Evolutionary conservation across 192 early-diverging fungal species (phyloP), one percentile per base, ranked within the genome.

Genomic region (Gigaspora rosea): DNA sequence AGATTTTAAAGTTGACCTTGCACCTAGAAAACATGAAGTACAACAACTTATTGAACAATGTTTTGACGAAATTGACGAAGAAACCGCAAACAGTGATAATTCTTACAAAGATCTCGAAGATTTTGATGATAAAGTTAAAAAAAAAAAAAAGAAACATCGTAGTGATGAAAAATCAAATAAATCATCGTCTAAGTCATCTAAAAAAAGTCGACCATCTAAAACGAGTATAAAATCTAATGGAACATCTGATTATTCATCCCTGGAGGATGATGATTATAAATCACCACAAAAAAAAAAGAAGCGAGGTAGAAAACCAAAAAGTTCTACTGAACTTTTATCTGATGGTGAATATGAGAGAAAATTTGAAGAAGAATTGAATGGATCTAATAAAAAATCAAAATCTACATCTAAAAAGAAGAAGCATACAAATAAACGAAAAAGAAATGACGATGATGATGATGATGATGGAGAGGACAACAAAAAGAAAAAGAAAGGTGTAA

Each of bases 401-500:
- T 3, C 15, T 47, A 63, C 36, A 12, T 11, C 33, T 32, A 78
- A 72, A 57, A 65, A 75, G 54, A 79, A 32, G 46, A 71, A 78
- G 4, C 10, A 2, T 9, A 61, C 27, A 57, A 73, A 6, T 36
- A 52, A 74, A 57, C 16, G 58, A 9, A 72, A 73, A 56, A 65
- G 72, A 32, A 72, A 12, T 33, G 50, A 66, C 11, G 61, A 63
- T 22, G 61, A 64, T 22, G 72, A 66, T 20, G 71, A 79, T 3
- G 71, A 64, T 22, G 78, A 56, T 18, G 72, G 51, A 16, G 63
- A 59, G n/a, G 63, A 48, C 16, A 49, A 59, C 35, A 62, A 33
- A 67, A 78, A 64, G 41, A 67, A 79, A 51, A 64, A 71, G 15
- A 69, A 69, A 52, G 50, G 54, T 22, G 32, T 62, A 16, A 74